Percentiles rank a stretch among this genome's conserved stretches.
Conservation (phyloP, 768 basidiomycete genomes). For the Mycena rebaudengoi region DNA sequence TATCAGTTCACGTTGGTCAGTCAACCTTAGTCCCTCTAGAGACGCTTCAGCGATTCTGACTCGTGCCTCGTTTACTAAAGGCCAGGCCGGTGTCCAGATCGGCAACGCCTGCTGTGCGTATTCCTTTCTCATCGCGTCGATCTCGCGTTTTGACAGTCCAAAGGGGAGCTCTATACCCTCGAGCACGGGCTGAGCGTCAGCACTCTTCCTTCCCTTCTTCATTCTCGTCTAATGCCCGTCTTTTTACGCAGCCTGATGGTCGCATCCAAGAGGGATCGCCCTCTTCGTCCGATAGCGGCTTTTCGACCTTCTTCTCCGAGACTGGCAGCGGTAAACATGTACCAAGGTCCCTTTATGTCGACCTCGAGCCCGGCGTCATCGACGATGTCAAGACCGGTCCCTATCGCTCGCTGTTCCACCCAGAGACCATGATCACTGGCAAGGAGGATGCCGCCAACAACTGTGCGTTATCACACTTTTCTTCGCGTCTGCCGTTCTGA, state of each 20-base stretch:
- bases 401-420: slow-evolving; percentile 96
- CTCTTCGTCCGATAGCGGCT: slow-evolving; percentile 80
- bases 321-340: slow-evolving; percentile 94
- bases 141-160: slow-evolving; percentile 28
- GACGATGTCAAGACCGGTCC: slow-evolving; percentile 94
- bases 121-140: slow-evolving; percentile 10
- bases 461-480: slow-evolving; percentile 63
- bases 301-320: slow-evolving; percentile 98
- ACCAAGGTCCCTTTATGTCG: slow-evolving; percentile 95
- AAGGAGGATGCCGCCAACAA: slow-evolving; percentile 99
- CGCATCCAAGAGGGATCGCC: slow-evolving; percentile 79
- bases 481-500: slow-evolving; percentile 27
- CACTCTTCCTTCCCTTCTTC: slow-evolving; percentile 24
- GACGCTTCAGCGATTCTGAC: too few relatives aligned
- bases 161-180: slow-evolving; percentile 97
- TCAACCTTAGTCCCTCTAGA: background rate
- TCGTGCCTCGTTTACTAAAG: slow-evolving; percentile 84
- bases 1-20: too few relatives aligned
- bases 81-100: slow-evolving; percentile 95
- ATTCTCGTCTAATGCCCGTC: slow-evolving; percentile 19
- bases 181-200: slow-evolving; percentile 96
- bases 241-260: slow-evolving; percentile 80
- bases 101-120: slow-evolving; percentile 95
- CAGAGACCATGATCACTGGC: slow-evolving; percentile 95
- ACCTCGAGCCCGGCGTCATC: slow-evolving; percentile 93